Percentiles rank a stretch among this genome's conserved stretches.
Evolutionary conservation across 352 stramenopile genomes (phyloP).

Genomic region (Pythium volutum): DNA sequence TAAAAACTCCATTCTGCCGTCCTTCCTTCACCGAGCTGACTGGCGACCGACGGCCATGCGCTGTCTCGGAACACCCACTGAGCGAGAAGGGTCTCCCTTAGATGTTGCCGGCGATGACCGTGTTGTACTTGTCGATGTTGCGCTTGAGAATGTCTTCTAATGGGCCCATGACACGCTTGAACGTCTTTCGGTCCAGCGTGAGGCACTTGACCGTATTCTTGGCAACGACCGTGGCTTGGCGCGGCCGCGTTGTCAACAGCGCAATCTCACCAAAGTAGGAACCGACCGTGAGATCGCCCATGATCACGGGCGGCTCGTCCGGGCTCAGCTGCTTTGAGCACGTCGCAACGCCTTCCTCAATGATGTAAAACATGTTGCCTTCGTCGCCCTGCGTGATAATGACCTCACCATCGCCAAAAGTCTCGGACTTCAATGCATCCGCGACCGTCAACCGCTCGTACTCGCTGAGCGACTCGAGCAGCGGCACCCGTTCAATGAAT

Average conservation of each 20-base stretch:
- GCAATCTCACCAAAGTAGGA: constrained; percentile 97
- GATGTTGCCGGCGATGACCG: constrained; percentile 88
- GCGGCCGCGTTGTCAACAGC: constrained; percentile 91
- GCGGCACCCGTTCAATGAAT: constrained; percentile 86
- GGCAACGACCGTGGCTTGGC: constrained; percentile 86
- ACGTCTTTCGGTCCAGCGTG: constrained; percentile 90
- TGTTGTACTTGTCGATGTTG: constrained; percentile 91
- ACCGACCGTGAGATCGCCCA: constrained; percentile 88
- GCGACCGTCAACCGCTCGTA: constrained; percentile 89
- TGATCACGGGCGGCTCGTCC: constrained; percentile 61
- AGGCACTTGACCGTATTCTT: constrained; percentile 88
- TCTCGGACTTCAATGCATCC: constrained; percentile 77
- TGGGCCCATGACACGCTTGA: constrained; percentile 90
- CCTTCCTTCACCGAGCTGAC: neutral
- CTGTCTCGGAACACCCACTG: neutral
- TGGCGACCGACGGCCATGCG: neutral
- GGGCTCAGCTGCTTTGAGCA: constrained; percentile 84
- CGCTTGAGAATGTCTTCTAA: constrained; percentile 90
- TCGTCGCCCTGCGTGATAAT: constrained; percentile 90
- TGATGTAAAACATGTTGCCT: constrained; percentile 90
- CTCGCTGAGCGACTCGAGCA: constrained; percentile 90
- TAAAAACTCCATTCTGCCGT: constrained; percentile 17
- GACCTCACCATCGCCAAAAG: constrained; percentile 85
- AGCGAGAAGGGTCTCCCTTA: constrained; percentile 31
- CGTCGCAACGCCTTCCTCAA: constrained; percentile 76